Conservation (phyloP, 2,329 filamentous ascomycete species). For the Sporothrix phasma region DNA sequence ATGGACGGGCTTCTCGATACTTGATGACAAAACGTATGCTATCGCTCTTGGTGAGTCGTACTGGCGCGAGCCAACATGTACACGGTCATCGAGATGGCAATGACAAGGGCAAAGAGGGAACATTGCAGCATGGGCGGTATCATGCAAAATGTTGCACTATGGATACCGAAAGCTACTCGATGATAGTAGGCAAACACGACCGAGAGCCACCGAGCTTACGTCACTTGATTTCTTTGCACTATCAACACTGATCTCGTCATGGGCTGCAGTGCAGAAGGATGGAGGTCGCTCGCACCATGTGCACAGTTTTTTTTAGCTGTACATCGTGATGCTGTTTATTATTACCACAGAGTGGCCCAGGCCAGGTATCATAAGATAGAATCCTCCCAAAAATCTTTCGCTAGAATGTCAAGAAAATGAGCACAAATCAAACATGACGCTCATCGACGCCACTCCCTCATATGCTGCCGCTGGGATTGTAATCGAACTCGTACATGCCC, state of each 20-base stretch:
- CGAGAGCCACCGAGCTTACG: too few relatives aligned
- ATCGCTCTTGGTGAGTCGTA: too few relatives aligned
- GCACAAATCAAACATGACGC: background rate
- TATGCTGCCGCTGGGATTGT: background rate
- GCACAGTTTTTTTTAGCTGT: background rate
- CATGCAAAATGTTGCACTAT: too few relatives aligned
- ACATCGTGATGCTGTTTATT: background rate
- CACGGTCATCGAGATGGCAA: too few relatives aligned
- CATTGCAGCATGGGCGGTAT: too few relatives aligned
- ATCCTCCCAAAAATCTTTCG: background rate
- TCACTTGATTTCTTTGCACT: background rate
- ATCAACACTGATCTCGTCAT: background rate
- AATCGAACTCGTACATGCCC: slow-evolving; percentile 7
- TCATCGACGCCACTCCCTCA: background rate
- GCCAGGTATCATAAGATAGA: background rate
- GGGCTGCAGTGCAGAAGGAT: too few relatives aligned
- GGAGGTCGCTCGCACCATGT: background rate
- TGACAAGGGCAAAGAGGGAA: too few relatives aligned
- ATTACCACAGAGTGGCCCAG: background rate
- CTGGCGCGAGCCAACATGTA: too few relatives aligned
- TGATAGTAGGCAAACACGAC: too few relatives aligned
- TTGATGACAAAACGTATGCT: too few relatives aligned
- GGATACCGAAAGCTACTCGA: too few relatives aligned
- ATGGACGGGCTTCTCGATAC: too few relatives aligned
- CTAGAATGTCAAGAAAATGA: background rate